Evolutionary conservation across 345 rosid species (phyloP), one percentile per base, ranked within the genome.

Genomic region (Gossypium mustelinum): DNA sequence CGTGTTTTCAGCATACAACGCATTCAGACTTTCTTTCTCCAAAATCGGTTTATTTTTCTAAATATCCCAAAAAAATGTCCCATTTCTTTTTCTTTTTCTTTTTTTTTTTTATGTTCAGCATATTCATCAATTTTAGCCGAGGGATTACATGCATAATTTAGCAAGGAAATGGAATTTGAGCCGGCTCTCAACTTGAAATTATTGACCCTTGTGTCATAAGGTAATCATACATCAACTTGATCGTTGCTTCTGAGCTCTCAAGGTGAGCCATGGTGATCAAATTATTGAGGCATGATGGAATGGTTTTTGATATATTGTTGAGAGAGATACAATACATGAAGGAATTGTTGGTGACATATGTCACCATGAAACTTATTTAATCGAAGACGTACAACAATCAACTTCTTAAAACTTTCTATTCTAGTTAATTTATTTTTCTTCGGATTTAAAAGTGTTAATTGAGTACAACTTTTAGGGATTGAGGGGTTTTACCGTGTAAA

Each of bases 121-220:
- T 29, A 29, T 29, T 29, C 39, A 29, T 29, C 39, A 29, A 29
- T 3, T 29, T 29, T 29, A 29, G 39, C 39, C 39, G 5, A 29
- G 5, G 39, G 39, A 29, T 29, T 29, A 29, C 60, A 56, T 8
- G 12, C 18, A 55, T n/a, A 56, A 57, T 57, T 10, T 64, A 3
- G 68, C 68, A n/a, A 63, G 50, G 25, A 64, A 41, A 9, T 64
- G 45, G 61, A 57, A 57, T 57, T 57, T 56, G 14, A 63, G 39
- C 13, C 4, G 14, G 6, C 39, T 29, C 6, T 29, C 39, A 29
- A 3, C 39, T 29, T 2, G 25, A 11, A 56, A 56, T n/a, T 54
- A 54, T 4, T 2, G 27, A 1, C 13, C 25, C 27, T 24, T 2
- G 12, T 9, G 5, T 2, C 20, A 22, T 56, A 20, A 9, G 25